Conservation (phyloP, 2,329 filamentous ascomycete genomes). For the Ophiosphaerella herpotricha region DNA sequence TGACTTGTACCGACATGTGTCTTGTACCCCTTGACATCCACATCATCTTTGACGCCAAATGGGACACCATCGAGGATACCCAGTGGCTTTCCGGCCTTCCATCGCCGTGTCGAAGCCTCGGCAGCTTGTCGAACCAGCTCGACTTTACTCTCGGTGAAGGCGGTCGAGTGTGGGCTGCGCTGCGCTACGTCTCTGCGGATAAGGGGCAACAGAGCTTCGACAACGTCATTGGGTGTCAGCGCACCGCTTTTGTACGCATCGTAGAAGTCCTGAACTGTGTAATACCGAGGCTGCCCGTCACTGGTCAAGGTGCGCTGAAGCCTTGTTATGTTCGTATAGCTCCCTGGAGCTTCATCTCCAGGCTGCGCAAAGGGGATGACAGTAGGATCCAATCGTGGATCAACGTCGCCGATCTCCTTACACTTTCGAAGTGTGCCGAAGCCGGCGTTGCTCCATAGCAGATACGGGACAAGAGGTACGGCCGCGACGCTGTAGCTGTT, state of each 20-base stretch:
- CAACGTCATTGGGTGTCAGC: slow-evolving; percentile 73
- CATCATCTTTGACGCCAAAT: slow-evolving; percentile 82
- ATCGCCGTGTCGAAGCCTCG: slow-evolving; percentile 72
- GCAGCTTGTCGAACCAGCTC: slow-evolving; percentile 70
- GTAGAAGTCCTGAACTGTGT: slow-evolving; percentile 75
- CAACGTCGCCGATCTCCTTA: slow-evolving; percentile 58
- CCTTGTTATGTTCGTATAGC: slow-evolving; percentile 23
- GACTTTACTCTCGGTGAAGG: slow-evolving; percentile 71
- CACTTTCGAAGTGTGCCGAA: slow-evolving; percentile 63
- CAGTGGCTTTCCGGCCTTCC: slow-evolving; percentile 66
- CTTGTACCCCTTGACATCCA: slow-evolving; percentile 71
- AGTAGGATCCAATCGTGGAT: slow-evolving; percentile 61
- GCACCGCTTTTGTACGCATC: slow-evolving; percentile 71
- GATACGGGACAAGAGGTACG: slow-evolving; percentile 63
- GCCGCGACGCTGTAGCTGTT: slow-evolving; percentile 59
- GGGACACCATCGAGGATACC: slow-evolving; percentile 81
- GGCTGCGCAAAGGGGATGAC: slow-evolving; percentile 54
- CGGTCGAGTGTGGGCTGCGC: slow-evolving; percentile 67
- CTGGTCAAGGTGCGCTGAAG: slow-evolving; percentile 22
- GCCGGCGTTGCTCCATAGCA: slow-evolving; percentile 74
- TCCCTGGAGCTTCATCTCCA: slow-evolving; percentile 17
- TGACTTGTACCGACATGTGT: slow-evolving; percentile 68
- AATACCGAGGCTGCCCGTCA: slow-evolving; percentile 36
- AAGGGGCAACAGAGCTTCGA: slow-evolving; percentile 71
- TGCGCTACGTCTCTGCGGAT: slow-evolving; percentile 64